phyloP scores from a whole-genome alignment of 169 alveolate species.

The Plasmodium relictum region DNA sequence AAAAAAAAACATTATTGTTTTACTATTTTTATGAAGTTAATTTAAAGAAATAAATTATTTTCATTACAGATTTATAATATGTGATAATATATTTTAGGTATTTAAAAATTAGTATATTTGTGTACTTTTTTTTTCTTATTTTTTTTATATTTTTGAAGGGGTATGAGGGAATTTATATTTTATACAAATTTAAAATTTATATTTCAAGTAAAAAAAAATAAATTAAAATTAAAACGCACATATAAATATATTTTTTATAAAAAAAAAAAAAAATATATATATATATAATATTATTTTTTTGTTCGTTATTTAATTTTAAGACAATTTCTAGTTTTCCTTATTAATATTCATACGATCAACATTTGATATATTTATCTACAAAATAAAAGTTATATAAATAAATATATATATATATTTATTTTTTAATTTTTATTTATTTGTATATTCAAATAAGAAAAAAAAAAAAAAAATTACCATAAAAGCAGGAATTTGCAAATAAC shows the following conservation, averaged over 20 bases:
- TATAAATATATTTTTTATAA: neutral
- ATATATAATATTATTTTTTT: neutral
- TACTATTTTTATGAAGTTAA: too few relatives aligned
- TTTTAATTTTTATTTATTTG: neutral
- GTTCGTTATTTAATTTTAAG: neutral
- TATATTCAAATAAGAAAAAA: neutral
- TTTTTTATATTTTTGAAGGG: too few relatives aligned
- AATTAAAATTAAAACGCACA: neutral
- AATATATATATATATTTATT: neutral
- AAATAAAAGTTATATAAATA: neutral
- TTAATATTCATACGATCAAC: constrained; percentile 19
- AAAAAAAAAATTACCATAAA: constrained; percentile 33
- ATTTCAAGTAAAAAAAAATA: too few relatives aligned
- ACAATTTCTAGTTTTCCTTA: neutral
- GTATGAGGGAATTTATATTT: too few relatives aligned
- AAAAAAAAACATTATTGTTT: neutral
- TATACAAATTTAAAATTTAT: too few relatives aligned
- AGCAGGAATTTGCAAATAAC: constrained; percentile 66
- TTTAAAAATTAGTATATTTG: too few relatives aligned
- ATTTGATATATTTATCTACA: constrained; percentile 18
- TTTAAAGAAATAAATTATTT: too few relatives aligned
- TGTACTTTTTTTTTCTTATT: too few relatives aligned
- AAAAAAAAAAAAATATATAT: neutral
- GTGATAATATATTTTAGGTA: too few relatives aligned
- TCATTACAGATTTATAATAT: too few relatives aligned